Evolutionary conservation across 495 filamentous ascomycete species (phyloP).

Genomic region (Tricharina praecox): DNA sequence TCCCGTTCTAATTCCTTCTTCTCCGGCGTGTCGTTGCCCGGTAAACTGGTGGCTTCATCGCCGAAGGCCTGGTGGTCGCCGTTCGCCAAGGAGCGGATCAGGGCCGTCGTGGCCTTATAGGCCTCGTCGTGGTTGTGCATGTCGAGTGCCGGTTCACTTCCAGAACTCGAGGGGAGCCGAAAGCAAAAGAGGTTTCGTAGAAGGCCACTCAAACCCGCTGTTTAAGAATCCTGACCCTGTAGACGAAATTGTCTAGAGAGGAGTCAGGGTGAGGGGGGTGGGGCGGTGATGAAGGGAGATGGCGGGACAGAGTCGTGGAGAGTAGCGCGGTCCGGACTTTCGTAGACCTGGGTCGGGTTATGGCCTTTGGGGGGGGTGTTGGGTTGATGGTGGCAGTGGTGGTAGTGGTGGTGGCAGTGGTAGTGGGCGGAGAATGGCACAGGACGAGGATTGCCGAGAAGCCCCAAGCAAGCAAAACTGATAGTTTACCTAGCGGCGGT

Average conservation of each 20-base stretch:
- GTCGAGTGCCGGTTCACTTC: slow-evolving; percentile 6
- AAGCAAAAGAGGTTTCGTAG: slow-evolving; percentile 6
- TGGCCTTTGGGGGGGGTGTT: background rate
- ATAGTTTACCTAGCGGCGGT: no score
- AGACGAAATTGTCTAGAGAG: slow-evolving; percentile 4
- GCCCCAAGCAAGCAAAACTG: no score
- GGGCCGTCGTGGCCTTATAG: slow-evolving; percentile 24
- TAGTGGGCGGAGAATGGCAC: background rate
- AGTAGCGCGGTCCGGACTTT: slow-evolving; percentile 1
- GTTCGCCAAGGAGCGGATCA: slow-evolving; percentile 21
- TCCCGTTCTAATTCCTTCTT: slow-evolving; percentile 33
- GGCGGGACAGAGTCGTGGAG: background rate
- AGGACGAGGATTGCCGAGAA: no score
- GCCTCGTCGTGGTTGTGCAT: slow-evolving; percentile 17
- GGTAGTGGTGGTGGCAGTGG: slow-evolving; percentile 1
- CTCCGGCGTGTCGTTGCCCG: slow-evolving; percentile 32
- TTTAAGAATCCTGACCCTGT: slow-evolving; percentile 2
- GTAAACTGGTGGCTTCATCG: slow-evolving; percentile 28
- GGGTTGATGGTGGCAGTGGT: background rate
- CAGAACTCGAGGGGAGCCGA: slow-evolving; percentile 7
- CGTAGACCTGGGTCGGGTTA: background rate
- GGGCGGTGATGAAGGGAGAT: background rate
- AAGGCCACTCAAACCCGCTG: slow-evolving; percentile 9
- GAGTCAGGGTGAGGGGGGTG: background rate
- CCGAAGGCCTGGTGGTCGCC: slow-evolving; percentile 12